Conservation (phyloP, 2,329 filamentous ascomycete genomes). For the Blumeriella jaapii region DNA sequence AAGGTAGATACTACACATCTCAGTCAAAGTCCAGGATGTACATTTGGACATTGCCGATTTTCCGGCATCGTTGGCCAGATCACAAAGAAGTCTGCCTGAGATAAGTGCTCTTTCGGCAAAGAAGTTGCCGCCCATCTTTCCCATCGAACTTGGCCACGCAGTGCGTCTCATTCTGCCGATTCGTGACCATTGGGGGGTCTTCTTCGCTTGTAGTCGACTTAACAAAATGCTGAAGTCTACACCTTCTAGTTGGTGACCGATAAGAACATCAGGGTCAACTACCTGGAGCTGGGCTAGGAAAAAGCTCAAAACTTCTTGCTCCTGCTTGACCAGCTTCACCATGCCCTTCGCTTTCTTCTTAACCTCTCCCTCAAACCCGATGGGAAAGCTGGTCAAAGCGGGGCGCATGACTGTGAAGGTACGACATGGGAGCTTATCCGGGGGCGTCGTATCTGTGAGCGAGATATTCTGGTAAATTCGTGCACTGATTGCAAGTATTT, state of each 20-base stretch:
- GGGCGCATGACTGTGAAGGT: conserved; percentile 90
- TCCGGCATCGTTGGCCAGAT: conserved; percentile 90
- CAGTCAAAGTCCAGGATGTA: conserved; percentile 93
- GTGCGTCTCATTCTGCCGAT: conserved; percentile 75
- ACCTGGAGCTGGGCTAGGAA: conserved; percentile 82
- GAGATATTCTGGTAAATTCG: conserved; percentile 87
- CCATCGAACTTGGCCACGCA: conserved; percentile 79
- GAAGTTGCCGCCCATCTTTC: conserved; percentile 76
- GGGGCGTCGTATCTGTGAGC: conserved; percentile 75
- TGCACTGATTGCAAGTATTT: conserved; percentile 83
- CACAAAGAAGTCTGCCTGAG: conserved; percentile 80
- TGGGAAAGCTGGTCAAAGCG: conserved; percentile 61
- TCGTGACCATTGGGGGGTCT: conserved; percentile 87
- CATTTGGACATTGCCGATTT: conserved; percentile 97
- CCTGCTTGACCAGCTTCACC: conserved; percentile 71
- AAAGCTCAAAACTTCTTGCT: conserved; percentile 74
- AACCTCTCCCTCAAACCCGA: conserved; percentile 73
- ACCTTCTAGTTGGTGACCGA: conserved; percentile 93
- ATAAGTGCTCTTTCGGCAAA: conserved; percentile 88
- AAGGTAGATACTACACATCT: conserved; percentile 92
- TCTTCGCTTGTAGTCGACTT: conserved; percentile 77
- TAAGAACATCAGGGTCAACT: conserved; percentile 83
- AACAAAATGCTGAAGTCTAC: conserved; percentile 90
- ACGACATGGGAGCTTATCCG: conserved; percentile 78
- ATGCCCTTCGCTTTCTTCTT: conserved; percentile 61